Conservation (phyloP, 2,329 filamentous ascomycete species). For the Fusarium aywerte region DNA sequence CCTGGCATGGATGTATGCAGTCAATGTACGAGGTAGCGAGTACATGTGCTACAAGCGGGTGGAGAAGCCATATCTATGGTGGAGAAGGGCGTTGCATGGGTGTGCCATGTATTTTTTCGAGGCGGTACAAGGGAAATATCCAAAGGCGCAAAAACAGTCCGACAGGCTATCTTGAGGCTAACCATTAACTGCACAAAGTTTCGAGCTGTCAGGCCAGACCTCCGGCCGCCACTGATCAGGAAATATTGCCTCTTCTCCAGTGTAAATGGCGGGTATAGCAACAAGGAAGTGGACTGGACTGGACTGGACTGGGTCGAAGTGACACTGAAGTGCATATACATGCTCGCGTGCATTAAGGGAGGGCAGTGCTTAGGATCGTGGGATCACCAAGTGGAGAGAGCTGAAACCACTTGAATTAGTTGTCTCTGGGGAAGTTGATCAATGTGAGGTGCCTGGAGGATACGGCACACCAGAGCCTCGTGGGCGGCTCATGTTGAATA, state of each 20-base stretch:
- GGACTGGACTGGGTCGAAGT: not conserved
- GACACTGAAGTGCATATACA: not conserved
- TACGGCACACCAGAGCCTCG: conserved; percentile 16
- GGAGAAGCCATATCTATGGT: conserved; percentile 25
- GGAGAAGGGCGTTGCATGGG: conserved; percentile 18
- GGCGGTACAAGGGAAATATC: conserved; percentile 15
- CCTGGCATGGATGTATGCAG: conserved; percentile 19
- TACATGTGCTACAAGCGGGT: conserved; percentile 9
- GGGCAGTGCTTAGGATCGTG: conserved; percentile 6
- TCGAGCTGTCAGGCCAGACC: conserved; percentile 12
- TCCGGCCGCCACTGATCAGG: conserved; percentile 5
- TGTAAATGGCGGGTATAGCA: not conserved
- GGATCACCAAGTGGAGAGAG: conserved; percentile 24
- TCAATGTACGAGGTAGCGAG: conserved; percentile 14
- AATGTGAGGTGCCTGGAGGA: not conserved
- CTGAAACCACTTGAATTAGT: conserved; percentile 23
- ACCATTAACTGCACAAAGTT: not conserved
- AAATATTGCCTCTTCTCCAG: conserved; percentile 12
- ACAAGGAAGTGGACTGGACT: not conserved
- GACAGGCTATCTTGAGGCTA: conserved; percentile 11
- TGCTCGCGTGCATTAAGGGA: conserved; percentile 9
- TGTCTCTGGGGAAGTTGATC: conserved; percentile 20
- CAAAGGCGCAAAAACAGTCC: conserved; percentile 16
- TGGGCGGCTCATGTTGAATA: not conserved
- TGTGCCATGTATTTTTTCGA: not conserved